Evolutionary conservation across 75 land plant species (phyloP), one percentile per base, ranked within the genome.

Genomic region (Pinus albicaulis): DNA sequence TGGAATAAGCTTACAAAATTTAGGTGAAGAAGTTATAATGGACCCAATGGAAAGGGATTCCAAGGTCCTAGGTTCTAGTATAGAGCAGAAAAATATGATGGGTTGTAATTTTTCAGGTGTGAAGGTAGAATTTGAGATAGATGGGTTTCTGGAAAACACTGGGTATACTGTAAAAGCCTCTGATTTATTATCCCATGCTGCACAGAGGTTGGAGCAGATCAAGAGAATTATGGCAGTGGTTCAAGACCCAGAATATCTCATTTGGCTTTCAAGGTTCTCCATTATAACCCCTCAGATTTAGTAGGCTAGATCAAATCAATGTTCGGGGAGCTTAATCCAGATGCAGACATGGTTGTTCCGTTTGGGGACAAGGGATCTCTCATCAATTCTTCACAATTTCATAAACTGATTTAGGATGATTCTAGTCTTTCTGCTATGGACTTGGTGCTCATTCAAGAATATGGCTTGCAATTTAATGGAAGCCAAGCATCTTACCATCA

Each of bases 271-370:
- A 91, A 86, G 0, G 69, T 92, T 7, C 92, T 88, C 4, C 89
- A 88, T 71, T 87, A 86, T 80, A 89, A 91, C 68, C 93, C 95
- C 13, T 87, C 93, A 1, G 93, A 95, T 78, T 72, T 95, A 25
- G 84, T 87, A 22, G 82, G 86, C 5, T 95, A 92, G 95, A 74
- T 95, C 74, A 87, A 91, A 56, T 83, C 83, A 77, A 89, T 95
- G 90, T 79, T 95, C 68, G 76, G 87, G 56, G 98, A 91, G 83
- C 76, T 91, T 64, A 66, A 24, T 12, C 83, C 83, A 17, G 36
- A 25, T 12, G 19, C 48, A 4, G 48, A 25, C 24, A 64, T n/a
- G 5, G 10, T 16, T 16, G 62, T 55, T 36, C 26, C 79, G 2
- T 28, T 31, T 52, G 25, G 22, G 1, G 36, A 56, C 34, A 34